phyloP scores from a whole-genome alignment of 768 basidiomycete species.

The Dioszegia aurantiaca region DNA sequence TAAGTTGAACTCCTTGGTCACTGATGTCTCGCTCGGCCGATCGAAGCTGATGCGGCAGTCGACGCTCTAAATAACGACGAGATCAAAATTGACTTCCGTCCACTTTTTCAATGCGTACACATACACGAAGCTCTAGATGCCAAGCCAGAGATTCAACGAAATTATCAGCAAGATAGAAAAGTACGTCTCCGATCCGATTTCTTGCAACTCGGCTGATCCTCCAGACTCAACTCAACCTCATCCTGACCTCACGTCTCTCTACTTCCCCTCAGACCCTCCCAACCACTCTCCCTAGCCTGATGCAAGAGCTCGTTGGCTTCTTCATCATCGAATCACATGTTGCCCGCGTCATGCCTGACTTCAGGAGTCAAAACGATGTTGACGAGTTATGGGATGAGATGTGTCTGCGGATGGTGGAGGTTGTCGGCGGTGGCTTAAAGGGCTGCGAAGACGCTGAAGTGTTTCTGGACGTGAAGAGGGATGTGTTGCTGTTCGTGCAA shows the following conservation, averaged over 20 bases:
- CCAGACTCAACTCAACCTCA: conserved; percentile 94
- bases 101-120: conserved; percentile 93
- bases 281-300: conserved; percentile 65
- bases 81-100: conserved; percentile 86
- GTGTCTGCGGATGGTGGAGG: conserved; percentile 67
- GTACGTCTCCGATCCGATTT: conserved; percentile 52
- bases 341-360: conserved; percentile 77
- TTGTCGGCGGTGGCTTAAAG: conserved; percentile 69
- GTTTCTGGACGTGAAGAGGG: conserved; percentile 79
- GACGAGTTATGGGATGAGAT: conserved; percentile 94
- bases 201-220: neutral
- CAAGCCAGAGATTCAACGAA: conserved; percentile 81
- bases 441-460: conserved; percentile 75
- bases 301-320: conserved; percentile 93
- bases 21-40: neutral
- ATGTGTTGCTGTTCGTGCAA: conserved; percentile 78
- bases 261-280: conserved; percentile 49
- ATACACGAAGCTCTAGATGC: conserved; percentile 89
- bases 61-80: conserved; percentile 88
- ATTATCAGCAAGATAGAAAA: conserved; percentile 96
- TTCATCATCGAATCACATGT: conserved; percentile 96
- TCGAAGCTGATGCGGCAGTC: conserved; percentile 56
- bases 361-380: conserved; percentile 85
- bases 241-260: conserved; percentile 61
- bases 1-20: conserved; percentile 55